Base-by-base conservation (phyloP, 371 early-diverging fungal species). In the Circinella minor region DNA sequence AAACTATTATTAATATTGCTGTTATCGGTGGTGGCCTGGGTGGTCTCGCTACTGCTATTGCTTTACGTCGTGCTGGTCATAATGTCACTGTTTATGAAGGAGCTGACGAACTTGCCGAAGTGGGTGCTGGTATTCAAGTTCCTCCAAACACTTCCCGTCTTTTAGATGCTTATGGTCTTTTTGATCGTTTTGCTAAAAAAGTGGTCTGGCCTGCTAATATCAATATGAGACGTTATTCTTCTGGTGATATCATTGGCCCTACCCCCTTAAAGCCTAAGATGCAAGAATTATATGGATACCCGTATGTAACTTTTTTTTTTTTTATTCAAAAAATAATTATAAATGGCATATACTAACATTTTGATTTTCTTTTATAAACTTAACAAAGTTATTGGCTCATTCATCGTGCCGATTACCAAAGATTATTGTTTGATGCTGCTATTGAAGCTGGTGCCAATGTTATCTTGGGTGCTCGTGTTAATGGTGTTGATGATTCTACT, bases 101-200 rank as follows among this genome's bases (percentile, higher is more conserved):
- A 34, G 76, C 76, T 14, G 54, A 64, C 4, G 61, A 70, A 43
- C 54, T 76, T 48, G 71, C 66, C 27, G 76, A 76, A 66, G 71
- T 76, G 8, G 76, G 76, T 66, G 76, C 76, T 18, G 76, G 76
- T 64, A 76, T 76, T 47, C 76, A 76, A 37, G 71, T 76, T 10
- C 76, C 76, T 60, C 76, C 76, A 15, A 76, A 76, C 55, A 71
- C 74, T 11, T 70, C 76, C 4, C 61, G 71, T 20, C 63, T 76
- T 38, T 38, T 76, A 17, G 76, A 76, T 57, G 63, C 65, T 8
- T 76, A 71, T 68, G 71, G 71, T 18, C 49, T 76, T 3, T 66
- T 71, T 20, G 74, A 76, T 0, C 59, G 62, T 20, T 64, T 76
- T 66, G 68, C 71, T 63, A 36, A 61, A 34, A 76, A 73, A 46